Evolutionary conservation across 1,139 yeast species (phyloP), one percentile per base, ranked within the genome.

Genomic region (Diutina pseudorugosa): DNA sequence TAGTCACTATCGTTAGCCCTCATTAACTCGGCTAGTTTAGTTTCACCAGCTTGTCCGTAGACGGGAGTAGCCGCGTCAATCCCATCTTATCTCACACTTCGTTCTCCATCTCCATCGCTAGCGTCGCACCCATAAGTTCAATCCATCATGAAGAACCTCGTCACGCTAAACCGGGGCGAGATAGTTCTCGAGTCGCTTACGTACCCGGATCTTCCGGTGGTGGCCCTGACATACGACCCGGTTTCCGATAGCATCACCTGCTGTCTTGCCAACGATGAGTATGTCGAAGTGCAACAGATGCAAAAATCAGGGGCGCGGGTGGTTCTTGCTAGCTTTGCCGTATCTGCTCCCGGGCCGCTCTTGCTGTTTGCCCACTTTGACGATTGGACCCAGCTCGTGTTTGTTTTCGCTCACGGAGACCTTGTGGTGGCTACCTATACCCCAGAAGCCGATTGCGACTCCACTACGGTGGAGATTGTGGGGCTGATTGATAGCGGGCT

Each of bases 401-500:
- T 84, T 55, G 81, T 85, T 2, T 78, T 84, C 55, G 71, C 69
- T 53, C 76, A 77, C 58, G 94, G 94, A 58, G 93, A 85, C 62
- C 78, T 85, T n/a, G 69, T 84, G 36, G 72, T 79, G 18, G 83
- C 85, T 2, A 76, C 80, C n/a, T 85, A 85, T 59, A 84, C 80
- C 57, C 66, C 74, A 16, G 57, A 64, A 1, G 61, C 79, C 1
- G 83, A 83, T 60, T 72, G 74, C 50, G 80, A 78, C 51, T 66
- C 76, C 21, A 76, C 87, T 0, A 58, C 74, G 2, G 80, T 83
- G 33, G 89, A 83, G 62, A 83, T 91, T 54, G 93, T 86, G 7
- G 98, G 98, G 0, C 77, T 91, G 21, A 82, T 93, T 36, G 97
- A 90, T 60, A 79, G 75, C 44, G 94, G 93, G 0, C 70, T 91